phyloP scores from a whole-genome alignment of 352 stramenopile genomes.

The Peronospora destructor region DNA sequence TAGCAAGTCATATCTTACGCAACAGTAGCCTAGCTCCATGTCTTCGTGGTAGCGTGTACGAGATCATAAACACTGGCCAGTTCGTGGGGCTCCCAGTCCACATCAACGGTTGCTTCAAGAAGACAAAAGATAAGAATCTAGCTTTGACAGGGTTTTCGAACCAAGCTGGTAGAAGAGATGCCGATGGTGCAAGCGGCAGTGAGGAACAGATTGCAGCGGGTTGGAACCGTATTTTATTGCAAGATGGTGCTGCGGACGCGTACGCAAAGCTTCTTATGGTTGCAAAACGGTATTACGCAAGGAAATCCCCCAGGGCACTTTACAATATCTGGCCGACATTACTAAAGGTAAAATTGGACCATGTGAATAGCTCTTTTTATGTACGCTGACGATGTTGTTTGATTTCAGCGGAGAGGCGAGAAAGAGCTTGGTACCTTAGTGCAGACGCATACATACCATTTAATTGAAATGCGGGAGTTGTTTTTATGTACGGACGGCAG shows the following conservation, averaged over 20 bases:
- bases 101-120: constrained; percentile 77
- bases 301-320: constrained; percentile 36
- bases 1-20: constrained; percentile 55
- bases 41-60: constrained; percentile 56
- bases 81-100: constrained; percentile 54
- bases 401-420: constrained; percentile 7
- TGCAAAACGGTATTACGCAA: constrained; percentile 39
- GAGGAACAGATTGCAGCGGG: constrained; percentile 47
- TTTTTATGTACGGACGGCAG: constrained; percentile 66
- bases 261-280: constrained; percentile 59
- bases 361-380: neutral
- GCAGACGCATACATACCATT: constrained; percentile 40
- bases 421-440: constrained; percentile 37
- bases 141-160: constrained; percentile 17
- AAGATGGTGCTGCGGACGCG: constrained; percentile 54
- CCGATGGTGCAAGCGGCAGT: constrained; percentile 29
- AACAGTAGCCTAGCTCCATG: constrained; percentile 32
- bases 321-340: constrained; percentile 62
- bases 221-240: constrained; percentile 67
- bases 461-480: constrained; percentile 39
- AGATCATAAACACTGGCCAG: constrained; percentile 45
- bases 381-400: constrained; percentile 4
- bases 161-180: constrained; percentile 9
- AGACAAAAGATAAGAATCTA: constrained; percentile 41
- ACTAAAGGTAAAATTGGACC: constrained; percentile 24